Base-by-base conservation (phyloP, 2,329 filamentous ascomycete species). In the Fusarium haematococcum region DNA sequence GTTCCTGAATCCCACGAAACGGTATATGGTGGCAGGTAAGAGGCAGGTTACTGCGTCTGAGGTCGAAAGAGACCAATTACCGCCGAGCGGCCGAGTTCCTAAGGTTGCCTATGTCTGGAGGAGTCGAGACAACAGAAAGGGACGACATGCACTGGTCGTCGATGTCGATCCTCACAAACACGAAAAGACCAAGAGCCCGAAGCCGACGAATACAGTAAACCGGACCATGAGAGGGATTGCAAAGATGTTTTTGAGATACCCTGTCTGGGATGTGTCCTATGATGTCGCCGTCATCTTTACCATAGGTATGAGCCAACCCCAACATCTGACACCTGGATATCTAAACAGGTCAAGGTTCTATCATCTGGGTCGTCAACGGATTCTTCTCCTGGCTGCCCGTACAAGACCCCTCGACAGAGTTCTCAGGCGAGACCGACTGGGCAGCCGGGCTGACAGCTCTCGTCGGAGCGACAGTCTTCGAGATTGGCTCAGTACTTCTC, bases 391-490 rank as follows among this genome's bases (percentile, higher is more conserved):
- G 52, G 50, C 23, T 70, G 2, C 92, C 92, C 0, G 80, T 91
- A 2, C 83, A 84, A 27, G 80, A 82, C 8, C 91, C 91, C 0
- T 83, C 78, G 0, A 86, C 86, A 0, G 85, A 87, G 65, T 93
- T 93, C 75, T 52, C 81, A 0, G 84, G 85, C 72, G 89, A 92
- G 67, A 81, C 35, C 11, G 91, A 84, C 9, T 83, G 84, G 71
- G 91, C 85, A 1, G 91, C 89, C 5, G 92, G 91, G 2, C 85
- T 92, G 25, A 90, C 88, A 0, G 91, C 90, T 0, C 90, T 92
- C 75, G 85, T 93, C n/a, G 92, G 92, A 5, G 91, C 91, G 0
- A 92, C 90, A 0, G 82, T 93, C 8, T 93, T 94, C 78, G 90
- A 92, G 74, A 63, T 91, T 5, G 91, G 91, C 0, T 90, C 89